These are phyloP conservation scores for Candida gigantensis DNA, from an alignment of 1,139 yeast genomes.

Conservation along the genomic window DNA sequence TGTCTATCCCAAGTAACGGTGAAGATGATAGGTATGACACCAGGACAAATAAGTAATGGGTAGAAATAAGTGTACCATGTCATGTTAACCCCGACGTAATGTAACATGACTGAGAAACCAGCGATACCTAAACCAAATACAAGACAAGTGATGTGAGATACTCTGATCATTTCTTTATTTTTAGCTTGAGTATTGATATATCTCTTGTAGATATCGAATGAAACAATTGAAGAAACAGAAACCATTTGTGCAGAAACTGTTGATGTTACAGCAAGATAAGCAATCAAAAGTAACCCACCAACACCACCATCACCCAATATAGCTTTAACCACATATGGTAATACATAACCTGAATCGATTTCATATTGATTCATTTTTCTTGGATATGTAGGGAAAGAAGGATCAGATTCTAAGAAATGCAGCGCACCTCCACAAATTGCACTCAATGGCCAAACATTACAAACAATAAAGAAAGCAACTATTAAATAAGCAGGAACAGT, in stretches of 20 bases:
- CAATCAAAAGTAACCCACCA: slow-evolving; percentile 29
- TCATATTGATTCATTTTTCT: slow-evolving; percentile 26
- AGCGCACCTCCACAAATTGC: slow-evolving; percentile 29
- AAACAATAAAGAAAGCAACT: slow-evolving; percentile 32
- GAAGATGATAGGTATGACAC: slow-evolving; percentile 34
- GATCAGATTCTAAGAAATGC: slow-evolving; percentile 25
- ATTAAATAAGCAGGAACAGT: slow-evolving; percentile 40
- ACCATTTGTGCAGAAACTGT: slow-evolving; percentile 35
- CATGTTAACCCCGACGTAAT: slow-evolving; percentile 32
- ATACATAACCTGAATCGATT: slow-evolving; percentile 29
- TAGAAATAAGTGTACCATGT: slow-evolving; percentile 39
- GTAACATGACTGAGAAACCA: slow-evolving; percentile 32
- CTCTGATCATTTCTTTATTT: slow-evolving; percentile 27
- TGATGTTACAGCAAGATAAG: slow-evolving; percentile 34
- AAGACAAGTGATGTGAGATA: slow-evolving; percentile 30
- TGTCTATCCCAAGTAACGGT: slow-evolving; percentile 36
- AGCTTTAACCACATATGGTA: slow-evolving; percentile 30
- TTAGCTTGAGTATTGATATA: slow-evolving; percentile 28
- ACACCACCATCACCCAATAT: slow-evolving; percentile 29
- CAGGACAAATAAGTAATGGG: slow-evolving; percentile 39
- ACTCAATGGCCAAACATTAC: slow-evolving; percentile 36
- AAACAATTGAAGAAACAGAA: slow-evolving; percentile 31
- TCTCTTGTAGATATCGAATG: slow-evolving; percentile 33
- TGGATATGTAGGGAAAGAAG: slow-evolving; percentile 32
- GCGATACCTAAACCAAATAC: slow-evolving; percentile 32